Percentiles rank a stretch among this genome's conserved stretches.
phyloP scores from a whole-genome alignment of 2,329 filamentous ascomycete genomes.

The Apiospora aurea region DNA sequence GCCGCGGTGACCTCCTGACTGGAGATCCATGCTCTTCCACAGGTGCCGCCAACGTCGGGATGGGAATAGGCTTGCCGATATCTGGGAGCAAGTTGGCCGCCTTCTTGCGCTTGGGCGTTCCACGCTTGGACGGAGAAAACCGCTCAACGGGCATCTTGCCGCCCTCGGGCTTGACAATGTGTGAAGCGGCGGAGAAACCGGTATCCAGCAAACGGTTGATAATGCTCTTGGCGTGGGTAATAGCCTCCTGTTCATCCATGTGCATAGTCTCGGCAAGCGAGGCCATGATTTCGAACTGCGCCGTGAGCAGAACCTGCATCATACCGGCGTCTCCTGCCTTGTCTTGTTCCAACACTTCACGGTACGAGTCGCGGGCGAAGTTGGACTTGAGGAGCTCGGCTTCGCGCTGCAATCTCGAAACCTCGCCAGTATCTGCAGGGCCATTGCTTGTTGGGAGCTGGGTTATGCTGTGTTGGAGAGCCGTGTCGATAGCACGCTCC shows the following conservation, averaged over 20 bases:
- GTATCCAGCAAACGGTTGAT: constrained; percentile 80
- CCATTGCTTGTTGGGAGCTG: constrained; percentile 78
- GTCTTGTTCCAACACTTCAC: constrained; percentile 83
- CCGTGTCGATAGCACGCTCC: constrained; percentile 87
- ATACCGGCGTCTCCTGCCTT: constrained; percentile 78
- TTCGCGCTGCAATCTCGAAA: constrained; percentile 77
- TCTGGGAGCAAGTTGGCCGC: constrained; percentile 45
- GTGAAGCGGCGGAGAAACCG: constrained; percentile 76
- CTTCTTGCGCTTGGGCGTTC: constrained; percentile 80
- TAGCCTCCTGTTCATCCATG: constrained; percentile 84
- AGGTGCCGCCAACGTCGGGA: constrained; percentile 48
- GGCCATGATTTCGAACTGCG: constrained; percentile 90
- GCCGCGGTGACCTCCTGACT: constrained; percentile 79
- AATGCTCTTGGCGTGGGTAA: constrained; percentile 78
- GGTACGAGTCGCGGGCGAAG: constrained; percentile 80
- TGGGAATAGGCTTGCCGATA: constrained; percentile 52
- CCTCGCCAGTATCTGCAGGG: constrained; percentile 69
- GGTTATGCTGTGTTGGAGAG: constrained; percentile 82
- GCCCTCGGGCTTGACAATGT: constrained; percentile 91
- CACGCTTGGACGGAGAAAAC: constrained; percentile 73
- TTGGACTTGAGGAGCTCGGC: constrained; percentile 84
- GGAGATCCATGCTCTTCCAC: constrained; percentile 59
- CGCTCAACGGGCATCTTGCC: constrained; percentile 65
- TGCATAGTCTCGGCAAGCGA: constrained; percentile 82
- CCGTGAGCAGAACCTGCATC: constrained; percentile 83